Evolutionary conservation across 495 filamentous ascomycete species (phyloP).

Genomic region (Penicillium argentinense): DNA sequence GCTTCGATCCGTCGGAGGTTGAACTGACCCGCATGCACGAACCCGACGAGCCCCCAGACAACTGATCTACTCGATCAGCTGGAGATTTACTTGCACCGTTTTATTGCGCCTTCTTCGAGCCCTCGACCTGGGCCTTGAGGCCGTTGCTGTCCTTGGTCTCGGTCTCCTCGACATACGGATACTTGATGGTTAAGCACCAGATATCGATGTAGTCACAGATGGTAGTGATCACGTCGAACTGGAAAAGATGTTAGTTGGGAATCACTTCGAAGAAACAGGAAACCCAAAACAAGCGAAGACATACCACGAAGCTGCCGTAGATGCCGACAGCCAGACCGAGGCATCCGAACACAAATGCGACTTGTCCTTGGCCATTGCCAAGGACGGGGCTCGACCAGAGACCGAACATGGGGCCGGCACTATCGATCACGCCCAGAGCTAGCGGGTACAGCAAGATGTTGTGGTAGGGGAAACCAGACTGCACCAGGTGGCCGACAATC

Average conservation of each 20-base stretch:
- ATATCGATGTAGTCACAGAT: conserved; percentile 99
- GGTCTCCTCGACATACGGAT: conserved; percentile 38
- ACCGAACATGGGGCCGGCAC: conserved; percentile 66
- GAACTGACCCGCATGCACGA: conserved; percentile 18
- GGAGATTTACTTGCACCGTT: no score
- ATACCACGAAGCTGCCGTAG: conserved; percentile 91
- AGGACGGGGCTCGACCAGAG: conserved; percentile 74
- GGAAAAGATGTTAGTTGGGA: background rate
- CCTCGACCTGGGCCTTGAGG: conserved; percentile 23
- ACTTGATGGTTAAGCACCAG: conserved; percentile 97
- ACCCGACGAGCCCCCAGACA: background rate
- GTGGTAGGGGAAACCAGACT: conserved; percentile 80
- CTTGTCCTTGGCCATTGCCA: conserved; percentile 72
- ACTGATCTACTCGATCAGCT: no score
- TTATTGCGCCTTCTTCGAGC: conserved; percentile 36
- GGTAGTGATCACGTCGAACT: conserved; percentile 87
- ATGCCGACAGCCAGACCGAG: conserved; percentile 79
- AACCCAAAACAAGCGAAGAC: conserved; percentile 16
- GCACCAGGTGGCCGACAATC: conserved; percentile 88
- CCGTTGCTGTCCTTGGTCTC: conserved; percentile 17
- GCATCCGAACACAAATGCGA: conserved; percentile 82
- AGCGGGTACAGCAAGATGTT: conserved; percentile 75
- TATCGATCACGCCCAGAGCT: conserved; percentile 71
- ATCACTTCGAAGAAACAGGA: conserved; percentile 6
- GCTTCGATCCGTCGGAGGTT: conserved; percentile 16